phyloP scores from a whole-genome alignment of 306 rosid genomes.

The Begonia fuchsioides region DNA sequence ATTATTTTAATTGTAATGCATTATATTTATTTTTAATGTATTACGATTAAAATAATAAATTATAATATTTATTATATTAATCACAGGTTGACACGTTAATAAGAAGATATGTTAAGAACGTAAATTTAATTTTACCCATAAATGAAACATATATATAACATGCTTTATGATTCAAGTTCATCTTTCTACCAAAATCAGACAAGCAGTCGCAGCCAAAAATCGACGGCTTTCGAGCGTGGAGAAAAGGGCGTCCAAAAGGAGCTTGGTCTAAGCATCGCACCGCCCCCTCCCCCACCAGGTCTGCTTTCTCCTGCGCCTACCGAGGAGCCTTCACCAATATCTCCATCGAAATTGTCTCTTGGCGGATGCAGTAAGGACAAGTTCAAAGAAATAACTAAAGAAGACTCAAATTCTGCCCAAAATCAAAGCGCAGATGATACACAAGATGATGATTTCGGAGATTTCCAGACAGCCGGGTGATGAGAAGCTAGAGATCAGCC shows the following conservation, averaged over 20 bases:
- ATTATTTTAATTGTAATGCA: too few relatives aligned
- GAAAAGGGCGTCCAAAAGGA: constrained; percentile 48
- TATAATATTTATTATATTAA: too few relatives aligned
- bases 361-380: constrained; percentile 28
- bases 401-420: constrained; percentile 26
- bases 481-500: neutral
- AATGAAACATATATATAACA: too few relatives aligned
- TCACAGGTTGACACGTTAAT: too few relatives aligned
- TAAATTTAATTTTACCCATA: too few relatives aligned
- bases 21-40: too few relatives aligned
- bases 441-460: constrained; percentile 86
- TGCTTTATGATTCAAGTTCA: neutral
- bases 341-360: constrained; percentile 30
- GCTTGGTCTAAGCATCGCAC: constrained; percentile 33
- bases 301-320: constrained; percentile 41
- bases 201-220: constrained; percentile 35
- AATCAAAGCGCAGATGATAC: constrained; percentile 25
- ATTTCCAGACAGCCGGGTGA: constrained; percentile 75
- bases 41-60: too few relatives aligned
- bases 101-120: too few relatives aligned
- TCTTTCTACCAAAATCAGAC: constrained; percentile 30
- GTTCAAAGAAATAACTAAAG: constrained; percentile 13
- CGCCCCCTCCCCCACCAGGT: constrained; percentile 78
- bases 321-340: constrained; percentile 21
- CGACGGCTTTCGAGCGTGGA: constrained; percentile 50